Evolutionary conservation across 1,284 basidiomycete genomes (phyloP), one percentile per base, ranked within the genome.

Genomic region (Cryptococcus amylolentus): DNA sequence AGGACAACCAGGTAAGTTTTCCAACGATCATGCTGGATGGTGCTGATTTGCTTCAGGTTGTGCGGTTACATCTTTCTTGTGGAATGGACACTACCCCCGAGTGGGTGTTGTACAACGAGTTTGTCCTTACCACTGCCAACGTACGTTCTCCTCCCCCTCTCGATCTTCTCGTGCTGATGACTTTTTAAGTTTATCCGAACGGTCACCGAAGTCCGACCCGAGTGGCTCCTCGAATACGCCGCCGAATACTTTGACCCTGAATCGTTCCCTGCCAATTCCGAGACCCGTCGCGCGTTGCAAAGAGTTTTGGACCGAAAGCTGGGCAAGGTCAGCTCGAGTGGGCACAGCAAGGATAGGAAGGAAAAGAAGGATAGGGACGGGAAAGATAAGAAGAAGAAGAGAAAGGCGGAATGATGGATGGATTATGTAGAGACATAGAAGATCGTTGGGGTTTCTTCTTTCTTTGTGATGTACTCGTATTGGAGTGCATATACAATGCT

Each of bases 81-180:
- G 92, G 94, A 28, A 80, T 98, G 48, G 91, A 96, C 65, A 85
- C 85, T n/a, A 87, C 87, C 56, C 93, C 95, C 0, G 94, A 98
- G 69, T 98, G 93, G 91, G 91, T 98, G 14, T 77, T 97, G 42
- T 99, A 96, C 82, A 96, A 98, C 75, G 96, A 96, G 77, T 98
- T 98, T 72, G 92, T 98, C 28, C 80, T 98, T 61, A 98, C 95
- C 13, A 92, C 92, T 9, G 81, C 71, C 73, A 83, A 78, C 69
- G 76, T 78, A 56, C 67, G 75, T 72, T 3, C 20, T n/a, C 4
- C 4, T 42, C 56, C 37, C 9, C 39, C 7, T 47, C 27, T 26
- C 5, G 6, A 45, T 13, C 47, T 13, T n/a, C 28, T 41, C 8
- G 4, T 35, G 10, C 20, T 28, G 31, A 52, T 26, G 23, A 31